Evolutionary conservation across 2,329 filamentous ascomycete genomes (phyloP), one percentile per base, ranked within the genome.

Genomic region (Colletotrichum karsti): DNA sequence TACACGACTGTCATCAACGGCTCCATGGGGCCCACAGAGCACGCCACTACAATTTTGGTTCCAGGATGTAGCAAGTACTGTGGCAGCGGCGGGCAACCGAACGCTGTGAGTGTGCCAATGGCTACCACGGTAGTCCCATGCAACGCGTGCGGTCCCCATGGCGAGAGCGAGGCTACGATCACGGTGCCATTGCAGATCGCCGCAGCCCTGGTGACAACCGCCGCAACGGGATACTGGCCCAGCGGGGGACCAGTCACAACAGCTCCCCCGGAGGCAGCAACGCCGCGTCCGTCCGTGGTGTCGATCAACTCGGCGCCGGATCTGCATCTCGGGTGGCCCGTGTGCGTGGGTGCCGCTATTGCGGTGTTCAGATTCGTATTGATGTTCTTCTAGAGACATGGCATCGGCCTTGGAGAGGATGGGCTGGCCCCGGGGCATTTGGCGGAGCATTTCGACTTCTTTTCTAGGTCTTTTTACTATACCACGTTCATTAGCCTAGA

Each of bases 1-100:
- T 81, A 78, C 69, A 75, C 76, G 2, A 75, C 77, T 3, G 66
- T 81, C 12, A 79, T 79, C 5, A 74, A 81, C 67, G 76, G 75
- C 3, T 65, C 67, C 20, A 74, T 83, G 20, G 70, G 76, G n/a
- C 73, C 72, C 18, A 71, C 75, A 3, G 73, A 78, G 63, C 79
- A 78, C 55, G 72, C 73, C 48, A 76, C 79, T 7, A 79, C 77
- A 15, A 68, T 79, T 54, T 24, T 68, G 46, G 46, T 68, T 22
- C 76, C 73, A 1, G 71, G 72, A 24, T 68, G 71, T 20, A 53
- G 68, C 10, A 71, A 72, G 62, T 72, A 70, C 20, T 75, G 73
- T 13, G 53, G 35, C 67, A 68, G 66, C 35, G 54, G 69, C 20
- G 59, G 56, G 13, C 58, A 54, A 22, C 55, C 67, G 10, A 35